These are phyloP conservation scores for Onygenales sp. DNA, from an alignment of 2,329 filamentous ascomycete genomes.

Conservation along the genomic window DNA sequence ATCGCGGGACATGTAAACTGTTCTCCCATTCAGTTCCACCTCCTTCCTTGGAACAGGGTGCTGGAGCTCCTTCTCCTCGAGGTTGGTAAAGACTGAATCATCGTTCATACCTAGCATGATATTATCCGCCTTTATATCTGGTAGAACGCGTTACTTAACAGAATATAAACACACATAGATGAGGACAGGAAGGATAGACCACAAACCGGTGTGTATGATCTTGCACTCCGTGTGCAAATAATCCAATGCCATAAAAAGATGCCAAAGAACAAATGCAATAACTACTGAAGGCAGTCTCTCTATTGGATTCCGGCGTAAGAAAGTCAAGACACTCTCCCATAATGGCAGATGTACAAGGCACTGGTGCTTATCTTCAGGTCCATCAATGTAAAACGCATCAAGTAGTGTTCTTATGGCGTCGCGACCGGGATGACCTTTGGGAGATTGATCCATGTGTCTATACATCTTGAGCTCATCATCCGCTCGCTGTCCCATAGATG, in stretches of 20 bases:
- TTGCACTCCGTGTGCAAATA: conserved; percentile 39
- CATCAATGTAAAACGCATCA: conserved; percentile 20
- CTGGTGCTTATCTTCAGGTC: conserved; percentile 12
- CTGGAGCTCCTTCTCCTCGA: conserved; percentile 32
- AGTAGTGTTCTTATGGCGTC: conserved; percentile 1
- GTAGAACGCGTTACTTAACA: conserved; percentile 6
- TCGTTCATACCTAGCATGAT: conserved; percentile 37
- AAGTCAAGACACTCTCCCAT: conserved; percentile 11
- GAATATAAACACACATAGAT: conserved; percentile 4
- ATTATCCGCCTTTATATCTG: conserved; percentile 40
- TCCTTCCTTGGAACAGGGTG: conserved; percentile 36
- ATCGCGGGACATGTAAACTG: conserved; percentile 35
- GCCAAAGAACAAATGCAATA: conserved; percentile 1
- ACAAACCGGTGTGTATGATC: conserved; percentile 38
- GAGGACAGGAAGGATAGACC: background rate
- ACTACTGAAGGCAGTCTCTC: conserved; percentile 8
- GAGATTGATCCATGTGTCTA: conserved; percentile 22
- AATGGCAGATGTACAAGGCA: conserved; percentile 18
- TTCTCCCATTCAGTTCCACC: conserved; percentile 24
- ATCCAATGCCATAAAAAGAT: conserved; percentile 36
- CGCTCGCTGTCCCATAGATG: conserved; percentile 17
- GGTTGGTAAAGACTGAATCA: conserved; percentile 30
- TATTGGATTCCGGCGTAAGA: conserved; percentile 9
- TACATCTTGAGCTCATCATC: conserved; percentile 36
- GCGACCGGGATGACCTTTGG: conserved; percentile 17